Evolutionary conservation across 345 rosid genomes (phyloP).

Genomic region (Gossypium ekmanianum): DNA sequence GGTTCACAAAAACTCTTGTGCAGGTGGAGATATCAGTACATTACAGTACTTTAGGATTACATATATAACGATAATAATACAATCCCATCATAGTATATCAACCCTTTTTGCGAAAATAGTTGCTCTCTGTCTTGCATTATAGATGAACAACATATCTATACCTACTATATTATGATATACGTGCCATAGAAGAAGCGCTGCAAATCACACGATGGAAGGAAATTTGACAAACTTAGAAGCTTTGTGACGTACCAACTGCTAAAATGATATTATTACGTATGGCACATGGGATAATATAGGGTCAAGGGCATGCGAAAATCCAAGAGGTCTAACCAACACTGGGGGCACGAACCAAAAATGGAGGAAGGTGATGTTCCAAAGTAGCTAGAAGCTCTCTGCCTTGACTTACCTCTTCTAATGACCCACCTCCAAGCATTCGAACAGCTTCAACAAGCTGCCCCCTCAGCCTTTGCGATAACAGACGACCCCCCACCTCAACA

Average conservation of each 20-base stretch:
- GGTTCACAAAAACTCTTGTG: too few species aligned
- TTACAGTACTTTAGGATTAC: background rate
- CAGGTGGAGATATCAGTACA: background rate
- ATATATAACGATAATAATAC: slow-evolving; percentile 16
- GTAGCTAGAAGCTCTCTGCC: slow-evolving; percentile 53
- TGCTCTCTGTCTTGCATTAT: slow-evolving; percentile 30
- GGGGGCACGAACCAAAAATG: slow-evolving; percentile 47
- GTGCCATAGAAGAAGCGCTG: background rate
- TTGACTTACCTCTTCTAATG: slow-evolving; percentile 46
- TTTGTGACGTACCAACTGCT: slow-evolving; percentile 28
- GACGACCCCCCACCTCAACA: slow-evolving; percentile 46
- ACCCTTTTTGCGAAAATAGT: slow-evolving; percentile 19
- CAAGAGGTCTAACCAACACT: slow-evolving; percentile 14
- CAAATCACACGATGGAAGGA: slow-evolving; percentile 31
- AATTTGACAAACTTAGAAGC: slow-evolving; percentile 23
- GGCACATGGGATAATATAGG: slow-evolving; percentile 21
- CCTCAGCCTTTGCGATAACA: slow-evolving; percentile 70
- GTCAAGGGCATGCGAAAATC: slow-evolving; percentile 23
- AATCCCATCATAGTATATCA: slow-evolving; percentile 29
- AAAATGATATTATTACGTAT: slow-evolving; percentile 26
- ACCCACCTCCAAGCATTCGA: slow-evolving; percentile 62
- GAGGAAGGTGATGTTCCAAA: slow-evolving; percentile 82
- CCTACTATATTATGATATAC: slow-evolving; percentile 18
- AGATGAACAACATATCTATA: slow-evolving; percentile 25
- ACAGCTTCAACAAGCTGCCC: slow-evolving; percentile 85